Evolutionary conservation across 805 yeast species (phyloP).

Genomic region (Candida nemodendra): DNA sequence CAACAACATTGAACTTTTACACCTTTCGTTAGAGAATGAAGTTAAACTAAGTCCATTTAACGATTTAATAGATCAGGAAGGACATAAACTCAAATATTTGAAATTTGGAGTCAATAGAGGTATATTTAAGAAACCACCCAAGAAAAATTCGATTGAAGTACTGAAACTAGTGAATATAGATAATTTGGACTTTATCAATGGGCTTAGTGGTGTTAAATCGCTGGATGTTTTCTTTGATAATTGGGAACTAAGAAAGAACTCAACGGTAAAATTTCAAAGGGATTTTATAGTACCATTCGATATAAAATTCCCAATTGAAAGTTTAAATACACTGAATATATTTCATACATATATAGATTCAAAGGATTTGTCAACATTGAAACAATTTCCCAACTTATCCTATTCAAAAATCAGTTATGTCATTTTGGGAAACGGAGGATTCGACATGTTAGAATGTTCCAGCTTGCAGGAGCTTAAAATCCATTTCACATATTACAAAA

Average conservation of each 20-base stretch:
- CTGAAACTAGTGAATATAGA: conserved; percentile 31
- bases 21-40: conserved; percentile 30
- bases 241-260: conserved; percentile 31
- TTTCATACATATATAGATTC: conserved; percentile 32
- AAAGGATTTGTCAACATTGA: conserved; percentile 25
- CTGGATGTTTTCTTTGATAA: conserved; percentile 32
- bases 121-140: conserved; percentile 25
- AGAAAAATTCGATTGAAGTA: conserved; percentile 22
- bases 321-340: conserved; percentile 26
- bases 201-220: conserved; percentile 22
- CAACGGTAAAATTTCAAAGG: conserved; percentile 25
- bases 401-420: conserved; percentile 32
- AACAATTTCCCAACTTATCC: conserved; percentile 28
- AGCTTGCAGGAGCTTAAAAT: conserved; percentile 30
- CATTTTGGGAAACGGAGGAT: conserved; percentile 28
- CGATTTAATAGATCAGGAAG: conserved; percentile 26
- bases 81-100: conserved; percentile 22
- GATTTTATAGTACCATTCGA: conserved; percentile 25
- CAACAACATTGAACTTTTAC: conserved; percentile 27
- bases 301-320: conserved; percentile 15
- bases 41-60: conserved; percentile 29
- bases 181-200: conserved; percentile 28
- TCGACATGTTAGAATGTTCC: conserved; percentile 27
- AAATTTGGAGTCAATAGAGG: conserved; percentile 34
- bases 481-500: conserved; percentile 29